These are phyloP conservation scores for Baudoinia panamericana DNA, from an alignment of 495 filamentous ascomycete species.

Conservation along the genomic window DNA sequence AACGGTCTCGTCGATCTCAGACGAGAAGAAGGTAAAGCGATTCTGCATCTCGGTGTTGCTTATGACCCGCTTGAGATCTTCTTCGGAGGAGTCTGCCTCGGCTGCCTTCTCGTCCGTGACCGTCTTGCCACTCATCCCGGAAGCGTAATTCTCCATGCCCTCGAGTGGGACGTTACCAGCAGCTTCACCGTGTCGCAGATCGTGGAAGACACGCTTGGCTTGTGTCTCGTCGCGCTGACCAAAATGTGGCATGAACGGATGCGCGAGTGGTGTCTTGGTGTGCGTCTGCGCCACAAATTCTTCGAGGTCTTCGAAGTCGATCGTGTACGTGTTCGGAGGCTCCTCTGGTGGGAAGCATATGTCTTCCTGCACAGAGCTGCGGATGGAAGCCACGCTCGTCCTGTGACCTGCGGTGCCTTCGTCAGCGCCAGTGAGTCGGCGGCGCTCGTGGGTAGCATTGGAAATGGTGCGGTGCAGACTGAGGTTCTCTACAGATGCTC, in stretches of 20 bases:
- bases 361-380: constrained; percentile 56
- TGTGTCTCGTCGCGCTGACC: neutral
- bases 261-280: constrained; percentile 30
- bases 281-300: constrained; percentile 59
- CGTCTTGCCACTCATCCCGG: constrained; percentile 21
- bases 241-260: constrained; percentile 23
- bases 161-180: constrained; percentile 1
- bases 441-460: constrained; percentile 44
- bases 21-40: constrained; percentile 92
- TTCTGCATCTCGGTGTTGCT: constrained; percentile 9
- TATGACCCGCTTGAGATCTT: constrained; percentile 5
- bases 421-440: constrained; percentile 49
- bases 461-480: constrained; percentile 62
- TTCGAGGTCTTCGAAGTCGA: constrained; percentile 83
- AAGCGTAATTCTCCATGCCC: constrained; percentile 4
- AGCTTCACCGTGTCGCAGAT: constrained; percentile 38
- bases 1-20: constrained; percentile 78
- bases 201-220: constrained; percentile 47
- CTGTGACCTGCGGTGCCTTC: constrained; percentile 35
- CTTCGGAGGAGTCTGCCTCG: constrained; percentile 20
- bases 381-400: constrained; percentile 30
- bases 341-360: constrained; percentile 67
- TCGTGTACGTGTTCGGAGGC: constrained; percentile 43
- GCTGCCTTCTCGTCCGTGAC: constrained; percentile 7
- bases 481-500: constrained; percentile 42